Evolutionary conservation across 2,329 filamentous ascomycete species (phyloP).

Genomic region (Apiospora aurea): DNA sequence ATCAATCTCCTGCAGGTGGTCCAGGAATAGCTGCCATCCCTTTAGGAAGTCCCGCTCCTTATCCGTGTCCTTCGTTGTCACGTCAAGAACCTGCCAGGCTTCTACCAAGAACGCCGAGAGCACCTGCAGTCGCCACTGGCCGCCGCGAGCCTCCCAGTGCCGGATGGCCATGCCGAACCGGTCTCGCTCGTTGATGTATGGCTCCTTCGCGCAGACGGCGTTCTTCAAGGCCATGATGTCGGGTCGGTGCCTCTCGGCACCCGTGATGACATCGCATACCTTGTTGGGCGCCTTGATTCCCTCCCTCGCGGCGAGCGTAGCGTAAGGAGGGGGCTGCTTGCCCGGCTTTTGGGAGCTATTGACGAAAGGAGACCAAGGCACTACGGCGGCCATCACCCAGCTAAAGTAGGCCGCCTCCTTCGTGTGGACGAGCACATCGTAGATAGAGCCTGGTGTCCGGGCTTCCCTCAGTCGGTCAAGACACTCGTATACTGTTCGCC

Average conservation of each 20-base stretch:
- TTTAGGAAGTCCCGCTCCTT: slow-evolving; percentile 50
- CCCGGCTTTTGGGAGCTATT: slow-evolving; percentile 41
- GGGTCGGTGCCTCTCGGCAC: slow-evolving; percentile 66
- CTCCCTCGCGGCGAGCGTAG: slow-evolving; percentile 72
- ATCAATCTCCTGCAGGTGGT: slow-evolving; percentile 61
- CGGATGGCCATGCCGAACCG: slow-evolving; percentile 77
- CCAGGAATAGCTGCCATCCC: slow-evolving; percentile 62
- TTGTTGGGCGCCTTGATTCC: slow-evolving; percentile 84
- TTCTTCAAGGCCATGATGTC: slow-evolving; percentile 71
- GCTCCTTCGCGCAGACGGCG: slow-evolving; percentile 54
- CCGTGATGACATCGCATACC: slow-evolving; percentile 70
- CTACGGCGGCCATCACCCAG: slow-evolving; percentile 78
- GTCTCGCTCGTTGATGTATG: slow-evolving; percentile 62
- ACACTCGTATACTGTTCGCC: slow-evolving; percentile 69
- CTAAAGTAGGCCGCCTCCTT: slow-evolving; percentile 72
- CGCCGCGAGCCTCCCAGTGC: slow-evolving; percentile 67
- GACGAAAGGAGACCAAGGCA: slow-evolving; percentile 69
- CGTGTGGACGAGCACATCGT: slow-evolving; percentile 64
- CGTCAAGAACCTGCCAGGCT: slow-evolving; percentile 50
- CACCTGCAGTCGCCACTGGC: slow-evolving; percentile 75
- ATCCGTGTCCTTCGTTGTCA: slow-evolving; percentile 31
- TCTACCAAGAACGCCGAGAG: slow-evolving; percentile 73
- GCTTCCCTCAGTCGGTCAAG: slow-evolving; percentile 59
- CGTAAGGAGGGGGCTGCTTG: slow-evolving; percentile 64
- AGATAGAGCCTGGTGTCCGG: slow-evolving; percentile 54